Evolutionary conservation across 352 stramenopile species (phyloP), one percentile per base, ranked within the genome.

Genomic region (Blastocystis sp.): DNA sequence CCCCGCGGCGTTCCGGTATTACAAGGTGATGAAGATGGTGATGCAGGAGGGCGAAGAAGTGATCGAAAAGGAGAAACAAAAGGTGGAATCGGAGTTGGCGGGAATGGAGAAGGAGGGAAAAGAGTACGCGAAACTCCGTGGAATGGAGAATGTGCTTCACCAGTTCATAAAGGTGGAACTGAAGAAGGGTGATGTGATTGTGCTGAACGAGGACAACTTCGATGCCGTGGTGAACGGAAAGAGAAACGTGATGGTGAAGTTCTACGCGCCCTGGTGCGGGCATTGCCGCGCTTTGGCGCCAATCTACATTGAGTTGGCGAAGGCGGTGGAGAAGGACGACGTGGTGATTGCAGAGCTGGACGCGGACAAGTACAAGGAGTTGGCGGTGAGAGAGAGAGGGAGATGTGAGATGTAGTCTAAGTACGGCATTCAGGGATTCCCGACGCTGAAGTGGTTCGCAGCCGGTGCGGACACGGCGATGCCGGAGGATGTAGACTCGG

Each of bases 281-380:
- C 90, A 93, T 89, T 93, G 91, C 89, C 94, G 91, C 90, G 88
- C 91, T 19, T 91, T 97, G 23, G 93, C 93, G 3, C 94, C 94
- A 48, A 93, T 94, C 90, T 96, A 94, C 90, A 93, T 89, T 28
- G 76, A 91, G 67, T 48, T 90, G 53, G 89, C 53, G 17, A 52
- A 89, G 48, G 52, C 52, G 64, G 95, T 95, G 84, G 91, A 81
- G 40, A 21, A 95, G 23, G 92, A 95, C 89, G 95, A 91, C 89
- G 93, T 97, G 60, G 88, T 97, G 67, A 95, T 97, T 88, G 94
- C 92, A 79, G 96, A 97, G 93, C 95, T 97, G 90, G 94, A 97
- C 89, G 91, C 93, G 7, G 77, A 78, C 28, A n/a, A 87, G 19
- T 76, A 87, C 52, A 43, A 74, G 28, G 53, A 59, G 10, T 62